These are phyloP conservation scores for Cercospora janseana DNA, from an alignment of 2,329 filamentous ascomycete genomes.

Conservation along the genomic window DNA sequence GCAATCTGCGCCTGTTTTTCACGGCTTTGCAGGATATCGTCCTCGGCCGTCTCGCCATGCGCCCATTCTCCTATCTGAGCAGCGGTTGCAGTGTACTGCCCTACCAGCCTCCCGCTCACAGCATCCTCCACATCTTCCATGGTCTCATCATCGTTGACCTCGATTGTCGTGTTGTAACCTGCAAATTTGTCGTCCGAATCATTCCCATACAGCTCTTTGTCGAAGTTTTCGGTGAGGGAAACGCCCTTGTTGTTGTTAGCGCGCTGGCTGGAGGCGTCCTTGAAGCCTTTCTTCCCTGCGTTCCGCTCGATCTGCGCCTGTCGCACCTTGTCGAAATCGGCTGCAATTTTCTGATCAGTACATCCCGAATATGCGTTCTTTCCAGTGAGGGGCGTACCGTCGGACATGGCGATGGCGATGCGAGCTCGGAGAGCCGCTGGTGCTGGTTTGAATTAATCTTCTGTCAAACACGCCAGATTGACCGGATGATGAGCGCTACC, in stretches of 20 bases:
- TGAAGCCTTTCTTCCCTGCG: slow-evolving; percentile 76
- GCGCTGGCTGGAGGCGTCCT: slow-evolving; percentile 72
- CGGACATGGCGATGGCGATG: slow-evolving; percentile 24
- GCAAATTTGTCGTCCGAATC: slow-evolving; percentile 72
- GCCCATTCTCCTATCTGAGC: slow-evolving; percentile 94
- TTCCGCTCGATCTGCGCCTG: slow-evolving; percentile 92
- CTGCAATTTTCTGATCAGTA: slow-evolving; percentile 35
- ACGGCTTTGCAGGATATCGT: slow-evolving; percentile 80
- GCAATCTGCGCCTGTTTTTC: slow-evolving; percentile 89
- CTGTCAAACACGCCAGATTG: slow-evolving; percentile 3
- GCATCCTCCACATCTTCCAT: slow-evolving; percentile 66
- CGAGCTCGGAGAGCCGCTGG: slow-evolving; percentile 13
- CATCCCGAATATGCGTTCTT: no score
- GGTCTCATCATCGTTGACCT: slow-evolving; percentile 71
- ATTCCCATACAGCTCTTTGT: slow-evolving; percentile 83
- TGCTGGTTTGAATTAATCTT: slow-evolving; percentile 15
- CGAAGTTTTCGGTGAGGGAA: slow-evolving; percentile 84
- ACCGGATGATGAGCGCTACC: slow-evolving; percentile 14
- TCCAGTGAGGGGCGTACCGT: slow-evolving; percentile 21
- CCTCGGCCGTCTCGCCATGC: slow-evolving; percentile 82
- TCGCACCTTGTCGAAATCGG: slow-evolving; percentile 83
- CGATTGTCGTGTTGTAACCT: slow-evolving; percentile 88
- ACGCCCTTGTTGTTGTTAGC: slow-evolving; percentile 83
- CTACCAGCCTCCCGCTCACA: slow-evolving; percentile 71
- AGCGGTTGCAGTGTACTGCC: slow-evolving; percentile 91